Evolutionary conservation across 2,329 filamentous ascomycete genomes (phyloP).

Genomic region (Macroventuria anomochaeta): DNA sequence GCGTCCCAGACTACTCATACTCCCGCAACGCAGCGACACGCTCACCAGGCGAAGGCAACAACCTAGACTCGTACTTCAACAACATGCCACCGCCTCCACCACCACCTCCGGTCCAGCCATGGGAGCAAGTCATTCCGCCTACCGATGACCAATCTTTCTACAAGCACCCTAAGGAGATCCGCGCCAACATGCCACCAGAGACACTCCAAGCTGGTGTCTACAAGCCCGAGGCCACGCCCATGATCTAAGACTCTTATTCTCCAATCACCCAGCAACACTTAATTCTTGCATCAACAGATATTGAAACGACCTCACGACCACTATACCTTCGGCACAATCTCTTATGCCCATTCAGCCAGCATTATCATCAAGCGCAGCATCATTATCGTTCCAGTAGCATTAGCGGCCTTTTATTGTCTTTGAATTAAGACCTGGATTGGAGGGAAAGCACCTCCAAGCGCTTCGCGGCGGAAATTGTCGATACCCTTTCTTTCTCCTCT

Average conservation of each 20-base stretch:
- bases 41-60: conserved; percentile 38
- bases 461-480: conserved; percentile 44
- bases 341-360: conserved; percentile 19
- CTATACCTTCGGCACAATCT: conserved; percentile 33
- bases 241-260: conserved; percentile 36
- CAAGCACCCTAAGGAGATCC: conserved; percentile 54
- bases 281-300: conserved; percentile 3
- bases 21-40: conserved; percentile 33
- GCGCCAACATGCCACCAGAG: conserved; percentile 59
- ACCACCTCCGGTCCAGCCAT: conserved; percentile 42
- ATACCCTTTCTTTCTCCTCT: conserved; percentile 38
- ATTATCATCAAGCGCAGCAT: conserved; percentile 15
- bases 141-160: conserved; percentile 36
- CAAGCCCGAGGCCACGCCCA: conserved; percentile 40
- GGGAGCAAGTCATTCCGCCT: conserved; percentile 53
- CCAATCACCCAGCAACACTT: background rate
- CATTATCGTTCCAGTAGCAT: conserved; percentile 15
- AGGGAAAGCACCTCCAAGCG: conserved; percentile 24
- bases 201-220: conserved; percentile 54
- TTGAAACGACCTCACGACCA: conserved; percentile 42
- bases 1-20: conserved; percentile 46
- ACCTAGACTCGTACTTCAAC: conserved; percentile 37
- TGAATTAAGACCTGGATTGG: conserved; percentile 24
- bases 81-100: conserved; percentile 47
- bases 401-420: conserved; percentile 27